phyloP scores from a whole-genome alignment of 1,139 yeast species.

The Ogataea hybrid region DNA sequence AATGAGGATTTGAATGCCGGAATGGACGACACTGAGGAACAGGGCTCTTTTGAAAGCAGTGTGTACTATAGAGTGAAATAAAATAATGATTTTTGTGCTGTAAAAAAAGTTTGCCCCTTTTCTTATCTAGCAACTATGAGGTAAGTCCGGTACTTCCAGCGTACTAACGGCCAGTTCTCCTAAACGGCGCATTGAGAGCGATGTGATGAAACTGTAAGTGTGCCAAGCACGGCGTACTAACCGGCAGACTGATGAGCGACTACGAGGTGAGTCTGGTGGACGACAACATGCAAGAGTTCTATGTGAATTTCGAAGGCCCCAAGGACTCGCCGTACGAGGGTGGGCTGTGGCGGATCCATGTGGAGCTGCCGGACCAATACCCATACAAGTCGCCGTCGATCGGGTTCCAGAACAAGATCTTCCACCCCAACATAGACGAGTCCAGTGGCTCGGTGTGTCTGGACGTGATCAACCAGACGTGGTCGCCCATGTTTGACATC shows the following conservation, averaged over 20 bases:
- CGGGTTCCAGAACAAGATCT: too few relatives aligned
- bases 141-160: conserved; percentile 16
- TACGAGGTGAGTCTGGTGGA: conserved; percentile 83
- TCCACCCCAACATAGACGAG: too few relatives aligned
- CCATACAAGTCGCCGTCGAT: too few relatives aligned
- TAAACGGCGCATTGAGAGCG: conserved; percentile 90
- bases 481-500: too few relatives aligned
- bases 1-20: too few relatives aligned
- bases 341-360: too few relatives aligned
- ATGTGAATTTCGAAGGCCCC: conserved; percentile 86
- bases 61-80: conserved; percentile 49
- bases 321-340: conserved; percentile 85
- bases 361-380: too few relatives aligned
- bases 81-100: not conserved
- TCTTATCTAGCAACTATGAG: conserved; percentile 12
- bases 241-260: conserved; percentile 74
- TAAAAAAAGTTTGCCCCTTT: conserved; percentile 10
- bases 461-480: too few relatives aligned
- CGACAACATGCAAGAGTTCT: conserved; percentile 89
- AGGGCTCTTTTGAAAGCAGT: too few relatives aligned
- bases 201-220: conserved; percentile 86
- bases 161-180: conserved; percentile 49
- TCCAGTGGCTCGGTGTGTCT: too few relatives aligned
- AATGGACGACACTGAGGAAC: too few relatives aligned
- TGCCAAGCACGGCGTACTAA: not conserved